Evolutionary conservation across 371 early-diverging fungal species (phyloP), one percentile per base, ranked within the genome.

Genomic region (Mucor circinelloides): DNA sequence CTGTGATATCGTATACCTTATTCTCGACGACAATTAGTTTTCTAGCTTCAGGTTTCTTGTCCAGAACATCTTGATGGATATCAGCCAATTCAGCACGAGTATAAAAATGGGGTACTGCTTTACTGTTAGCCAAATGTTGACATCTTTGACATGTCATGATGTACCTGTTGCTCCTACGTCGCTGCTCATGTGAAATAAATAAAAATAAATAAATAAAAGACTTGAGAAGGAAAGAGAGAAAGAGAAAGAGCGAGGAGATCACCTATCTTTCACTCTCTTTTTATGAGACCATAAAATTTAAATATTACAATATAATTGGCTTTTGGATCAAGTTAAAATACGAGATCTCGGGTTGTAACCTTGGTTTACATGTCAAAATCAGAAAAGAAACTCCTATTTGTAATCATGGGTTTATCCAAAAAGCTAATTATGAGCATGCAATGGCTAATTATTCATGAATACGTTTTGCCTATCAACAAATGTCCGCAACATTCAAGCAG

Each of bases 1-100:
- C 93, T 21, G 90, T 87, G 25, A 95, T 83, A 85, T 97, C 95
- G 71, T 95, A 95, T 9, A 95, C 89, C 71, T 93, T 91, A 73
- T 88, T 85, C 71, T 94, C 88, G 70, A 95, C 90, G 63, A 94
- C 87, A 44, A 91, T 84, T 73, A 84, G 90, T 28, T 80, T 72
- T 68, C 78, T 83, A 42, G 83, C 81, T 54, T 79, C 77, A 10
- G 73, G 67, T 25, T 82, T 79, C 52, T 81, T 80, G 69, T 86
- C 84, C 58, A 79, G 81, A n/a, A 72, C 66, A 34, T 67, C 62
- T 66, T 77, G 75, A 28, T 69, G 70, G 44, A 78, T 71, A n/a
- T 48, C 58, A 19, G 70, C 74, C 31, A 83, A 64, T 65, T 80
- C 70, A 52, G 78, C 72, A 60, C 77, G 56, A 61, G 80, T 71